Evolutionary conservation across 2,329 filamentous ascomycete genomes (phyloP), one percentile per base, ranked within the genome.

Genomic region (Bipolaris cookei): DNA sequence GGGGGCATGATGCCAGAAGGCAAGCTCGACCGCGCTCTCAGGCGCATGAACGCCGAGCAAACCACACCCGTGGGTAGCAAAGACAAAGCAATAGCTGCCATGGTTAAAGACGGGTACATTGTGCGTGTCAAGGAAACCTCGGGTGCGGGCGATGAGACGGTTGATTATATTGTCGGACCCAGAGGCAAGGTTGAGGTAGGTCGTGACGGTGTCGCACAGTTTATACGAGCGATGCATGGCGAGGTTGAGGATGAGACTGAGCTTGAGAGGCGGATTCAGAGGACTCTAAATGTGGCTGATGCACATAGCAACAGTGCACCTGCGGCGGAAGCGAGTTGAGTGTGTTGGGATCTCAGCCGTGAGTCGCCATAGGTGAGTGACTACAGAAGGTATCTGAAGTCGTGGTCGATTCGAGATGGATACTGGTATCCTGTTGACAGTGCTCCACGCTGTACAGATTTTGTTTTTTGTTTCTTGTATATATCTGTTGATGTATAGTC

Each of bases 171-270:
- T 54, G 85, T 97, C 13, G 95, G 95, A 1, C 89, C 92, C 5
- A 84, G 95, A 20, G 94, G 90, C 5, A 95, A 90, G 76, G 83
- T 93, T 6, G 95, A 98, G 76, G 85, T 98, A 34, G 91, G 90
- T 0, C 82, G 88, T n/a, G 83, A 87, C 47, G 91, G 90, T 0
- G 89, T 95, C 11, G 86, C 87, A 16, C 87, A 86, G 0, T 77
- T 97, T 61, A 86, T 92, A 3, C 79, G 79, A 59, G 23, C 28
- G 4, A 61, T 64, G 42, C 61, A 61, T 35, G 65, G 60, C 4
- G 48, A 54, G 18, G 86, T 71, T 6, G 68, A 71, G 16, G 63
- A 69, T 20, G 64, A 56, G 10, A 64, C 68, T 4, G 74, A 75
- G 44, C 59, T 77, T 0, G 72, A 77, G 46, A 60, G 66, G 58